Base-by-base conservation (phyloP, 257 asterid species). In the Solanum chilense region DNA sequence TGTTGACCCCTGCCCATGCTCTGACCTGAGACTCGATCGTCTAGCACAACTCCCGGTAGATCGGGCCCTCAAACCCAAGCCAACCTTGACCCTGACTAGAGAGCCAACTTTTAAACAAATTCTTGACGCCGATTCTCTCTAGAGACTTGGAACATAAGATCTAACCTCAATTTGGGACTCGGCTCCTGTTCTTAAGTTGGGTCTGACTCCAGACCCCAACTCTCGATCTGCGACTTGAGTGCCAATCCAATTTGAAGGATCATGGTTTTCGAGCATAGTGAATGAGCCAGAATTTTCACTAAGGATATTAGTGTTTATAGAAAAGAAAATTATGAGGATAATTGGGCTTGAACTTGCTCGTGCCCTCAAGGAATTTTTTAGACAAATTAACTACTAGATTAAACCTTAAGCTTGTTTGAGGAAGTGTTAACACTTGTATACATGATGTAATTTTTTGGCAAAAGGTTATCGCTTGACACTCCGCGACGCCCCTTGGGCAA, bases 321-420 rank as follows among this genome's bases (percentile, higher is more conserved):
- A 6, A 6, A 37, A 37, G 7, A 5, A 37, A 37, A 37, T 5
- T 37, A 5, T 37, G 39, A 37, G 39, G 1, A 6, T 37, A 37
- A 37, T 37, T 37, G 7, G 39, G 7, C 39, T 37, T 37, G 39
- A 37, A 37, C 7, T 5, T 0, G 39, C 7, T 37, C 1, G 39
- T 1, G 39, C 0, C 39, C 7, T 35, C 7, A 37, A 37, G 7
- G 7, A 37, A 5, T 5, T 37, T 5, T 37, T 0, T 0, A 7
- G 0, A 0, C 39, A 6, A 35, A 1, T 37, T 6, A 5, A 37
- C 39, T 37, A 6, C 39, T 37, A 6, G 1, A 37, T 37, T 37
- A 37, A 37, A 37, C 7, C 39, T 37, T 37, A 37, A 37, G 6
- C 39, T 37, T 37, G 39, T 37, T 37, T 5, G 39, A 37, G 39